Evolutionary conservation across 768 basidiomycete genomes (phyloP).

Genomic region (Holtermanniella nyarrowii): DNA sequence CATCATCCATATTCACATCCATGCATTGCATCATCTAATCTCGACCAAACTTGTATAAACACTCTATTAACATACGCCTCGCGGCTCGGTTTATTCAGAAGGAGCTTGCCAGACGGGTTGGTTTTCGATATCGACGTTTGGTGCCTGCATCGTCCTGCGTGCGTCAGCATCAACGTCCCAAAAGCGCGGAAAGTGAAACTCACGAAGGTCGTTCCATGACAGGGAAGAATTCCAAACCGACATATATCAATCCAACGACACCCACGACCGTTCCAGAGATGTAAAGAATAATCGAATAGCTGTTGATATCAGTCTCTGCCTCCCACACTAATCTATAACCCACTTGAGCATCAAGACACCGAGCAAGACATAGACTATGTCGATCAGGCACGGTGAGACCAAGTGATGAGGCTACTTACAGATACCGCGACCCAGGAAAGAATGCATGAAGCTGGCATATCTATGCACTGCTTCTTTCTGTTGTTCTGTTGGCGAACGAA

Average conservation of each 20-base stretch:
- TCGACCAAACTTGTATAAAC: not conserved
- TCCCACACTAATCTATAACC: not conserved
- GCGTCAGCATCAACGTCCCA: not conserved
- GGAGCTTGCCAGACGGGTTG: constrained; percentile 40
- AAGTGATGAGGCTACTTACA: constrained; percentile 26
- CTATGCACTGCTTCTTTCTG: constrained; percentile 35
- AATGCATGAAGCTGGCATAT: constrained; percentile 41
- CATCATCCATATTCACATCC: too few relatives aligned
- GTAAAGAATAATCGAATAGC: constrained; percentile 40
- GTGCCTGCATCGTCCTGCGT: constrained; percentile 36
- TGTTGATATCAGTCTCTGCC: constrained; percentile 1
- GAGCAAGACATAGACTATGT: constrained; percentile 6
- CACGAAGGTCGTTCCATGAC: constrained; percentile 38
- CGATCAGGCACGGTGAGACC: not conserved
- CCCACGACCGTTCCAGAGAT: constrained; percentile 38
- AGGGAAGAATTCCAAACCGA: constrained; percentile 36
- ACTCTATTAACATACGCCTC: too few relatives aligned
- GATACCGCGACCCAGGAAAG: constrained; percentile 39
- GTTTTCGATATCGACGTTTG: constrained; percentile 27
- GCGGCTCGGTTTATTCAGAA: constrained; percentile 17
- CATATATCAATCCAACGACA: constrained; percentile 31
- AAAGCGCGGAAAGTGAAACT: constrained; percentile 6
- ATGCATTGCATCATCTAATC: not conserved
- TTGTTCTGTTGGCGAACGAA: constrained; percentile 35
- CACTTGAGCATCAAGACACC: not conserved